A percentile compares a stretch with the other conserved stretches of the same genome.
Conservation (phyloP, 805 yeast genomes). For the Starmerella stigmatis region DNA sequence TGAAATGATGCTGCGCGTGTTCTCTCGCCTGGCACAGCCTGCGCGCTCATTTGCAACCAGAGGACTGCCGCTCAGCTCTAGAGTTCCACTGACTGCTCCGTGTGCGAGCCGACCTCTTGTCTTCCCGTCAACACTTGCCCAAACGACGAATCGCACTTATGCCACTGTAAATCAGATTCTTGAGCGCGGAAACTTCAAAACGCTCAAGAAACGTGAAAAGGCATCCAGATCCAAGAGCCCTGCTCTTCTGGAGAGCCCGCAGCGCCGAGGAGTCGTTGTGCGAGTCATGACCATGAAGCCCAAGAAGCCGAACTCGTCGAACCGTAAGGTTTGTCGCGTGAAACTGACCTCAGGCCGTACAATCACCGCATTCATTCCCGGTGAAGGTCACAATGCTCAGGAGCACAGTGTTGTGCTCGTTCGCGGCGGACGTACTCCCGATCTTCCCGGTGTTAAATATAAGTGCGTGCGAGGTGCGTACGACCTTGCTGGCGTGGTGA, state of each 20-base stretch:
- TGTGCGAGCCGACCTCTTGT: background rate
- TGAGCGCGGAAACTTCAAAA: slow-evolving; percentile 29
- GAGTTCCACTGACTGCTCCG: background rate
- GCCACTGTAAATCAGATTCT: slow-evolving; percentile 31
- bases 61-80: background rate
- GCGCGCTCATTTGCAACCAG: background rate
- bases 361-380: slow-evolving; percentile 89
- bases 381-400: slow-evolving; percentile 96
- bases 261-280: slow-evolving; percentile 84
- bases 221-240: slow-evolving; percentile 53
- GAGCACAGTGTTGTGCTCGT: slow-evolving; percentile 94
- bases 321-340: slow-evolving; percentile 93
- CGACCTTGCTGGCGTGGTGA: slow-evolving; percentile 91
- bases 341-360: slow-evolving; percentile 81
- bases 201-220: slow-evolving; percentile 27
- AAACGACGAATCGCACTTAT: slow-evolving; percentile 11
- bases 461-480: slow-evolving; percentile 86
- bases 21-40: slow-evolving; percentile 2
- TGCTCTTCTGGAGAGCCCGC: slow-evolving; percentile 72
- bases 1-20: slow-evolving; percentile 1
- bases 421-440: slow-evolving; percentile 98
- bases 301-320: slow-evolving; percentile 96
- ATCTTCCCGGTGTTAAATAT: slow-evolving; percentile 96
- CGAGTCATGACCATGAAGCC: slow-evolving; percentile 94
- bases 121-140: background rate